Evolutionary conservation across 176 grass and related monocot species (phyloP).

Genomic region (Oryza glumipatula): DNA sequence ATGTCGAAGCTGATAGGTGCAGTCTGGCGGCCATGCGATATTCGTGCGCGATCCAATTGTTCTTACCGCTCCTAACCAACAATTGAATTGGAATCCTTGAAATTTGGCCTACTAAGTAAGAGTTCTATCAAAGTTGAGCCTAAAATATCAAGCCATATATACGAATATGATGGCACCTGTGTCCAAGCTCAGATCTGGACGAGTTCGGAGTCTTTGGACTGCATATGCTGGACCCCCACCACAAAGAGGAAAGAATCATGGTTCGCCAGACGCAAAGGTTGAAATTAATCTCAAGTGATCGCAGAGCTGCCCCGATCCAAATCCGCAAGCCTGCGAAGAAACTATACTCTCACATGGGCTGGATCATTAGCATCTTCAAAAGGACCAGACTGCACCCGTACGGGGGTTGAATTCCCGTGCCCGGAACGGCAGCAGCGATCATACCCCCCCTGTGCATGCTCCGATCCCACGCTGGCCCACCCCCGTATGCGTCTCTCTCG

Average conservation of each 20-base stretch:
- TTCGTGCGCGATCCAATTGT: neutral
- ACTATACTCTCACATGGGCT: conserved; percentile 6
- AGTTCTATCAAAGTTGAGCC: neutral
- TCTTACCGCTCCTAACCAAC: neutral
- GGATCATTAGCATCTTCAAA: neutral
- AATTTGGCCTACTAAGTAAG: neutral
- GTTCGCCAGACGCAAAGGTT: neutral
- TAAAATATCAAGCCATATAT: neutral
- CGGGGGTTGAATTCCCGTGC: conserved; percentile 25
- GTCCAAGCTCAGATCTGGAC: neutral
- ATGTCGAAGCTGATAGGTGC: neutral
- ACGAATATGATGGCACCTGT: neutral
- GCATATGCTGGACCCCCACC: neutral
- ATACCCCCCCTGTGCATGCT: neutral
- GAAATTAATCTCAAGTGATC: neutral
- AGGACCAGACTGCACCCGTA: conserved; percentile 10
- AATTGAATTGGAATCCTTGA: neutral
- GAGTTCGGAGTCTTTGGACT: neutral
- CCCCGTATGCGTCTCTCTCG: too few species aligned
- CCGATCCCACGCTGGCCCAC: neutral
- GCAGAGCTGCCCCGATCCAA: neutral
- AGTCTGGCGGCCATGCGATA: neutral
- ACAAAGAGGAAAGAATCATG: neutral
- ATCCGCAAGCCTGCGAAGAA: neutral
- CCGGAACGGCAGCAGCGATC: conserved; percentile 26